These are phyloP conservation scores for Drechmeria coniospora DNA, from an alignment of 2,329 filamentous ascomycete genomes.

Conservation along the genomic window DNA sequence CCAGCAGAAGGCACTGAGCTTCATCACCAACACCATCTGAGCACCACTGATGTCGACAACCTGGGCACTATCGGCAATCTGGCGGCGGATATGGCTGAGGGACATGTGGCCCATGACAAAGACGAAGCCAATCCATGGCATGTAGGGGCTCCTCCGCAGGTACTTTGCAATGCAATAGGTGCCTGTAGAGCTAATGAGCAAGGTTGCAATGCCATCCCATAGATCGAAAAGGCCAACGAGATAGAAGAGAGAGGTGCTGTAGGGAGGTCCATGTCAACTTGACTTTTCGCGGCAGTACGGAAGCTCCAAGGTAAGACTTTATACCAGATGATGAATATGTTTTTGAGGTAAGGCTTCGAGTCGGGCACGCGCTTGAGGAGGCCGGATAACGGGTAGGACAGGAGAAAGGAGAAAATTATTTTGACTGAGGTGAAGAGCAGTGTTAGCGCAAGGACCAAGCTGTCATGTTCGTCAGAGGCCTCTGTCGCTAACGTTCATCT, in stretches of 20 bases:
- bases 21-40: constrained; percentile 98
- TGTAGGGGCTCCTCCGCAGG: constrained; percentile 65
- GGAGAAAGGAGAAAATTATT: constrained; percentile 74
- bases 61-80: constrained; percentile 50
- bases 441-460: constrained; percentile 3
- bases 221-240: constrained; percentile 86
- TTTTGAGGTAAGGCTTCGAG: constrained; percentile 67
- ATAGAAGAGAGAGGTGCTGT: constrained; percentile 71
- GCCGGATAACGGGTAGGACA: constrained; percentile 84
- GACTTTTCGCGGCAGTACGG: too few relatives aligned
- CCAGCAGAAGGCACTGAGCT: constrained; percentile 93
- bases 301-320: neutral
- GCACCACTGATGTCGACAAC: constrained; percentile 80
- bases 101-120: constrained; percentile 96
- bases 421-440: constrained; percentile 50
- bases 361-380: constrained; percentile 85
- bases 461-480: neutral
- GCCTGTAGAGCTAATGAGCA: constrained; percentile 63
- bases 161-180: constrained; percentile 74
- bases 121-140: constrained; percentile 93
- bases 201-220: constrained; percentile 68
- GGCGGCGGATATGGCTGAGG: constrained; percentile 70
- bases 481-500: constrained; percentile 19
- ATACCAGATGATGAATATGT: constrained; percentile 72
- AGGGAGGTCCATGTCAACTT: too few relatives aligned